Percentiles rank a stretch among this genome's conserved stretches.
Evolutionary conservation across 202 grass and related monocot genomes (phyloP).

Genomic region (Carex arenaria): DNA sequence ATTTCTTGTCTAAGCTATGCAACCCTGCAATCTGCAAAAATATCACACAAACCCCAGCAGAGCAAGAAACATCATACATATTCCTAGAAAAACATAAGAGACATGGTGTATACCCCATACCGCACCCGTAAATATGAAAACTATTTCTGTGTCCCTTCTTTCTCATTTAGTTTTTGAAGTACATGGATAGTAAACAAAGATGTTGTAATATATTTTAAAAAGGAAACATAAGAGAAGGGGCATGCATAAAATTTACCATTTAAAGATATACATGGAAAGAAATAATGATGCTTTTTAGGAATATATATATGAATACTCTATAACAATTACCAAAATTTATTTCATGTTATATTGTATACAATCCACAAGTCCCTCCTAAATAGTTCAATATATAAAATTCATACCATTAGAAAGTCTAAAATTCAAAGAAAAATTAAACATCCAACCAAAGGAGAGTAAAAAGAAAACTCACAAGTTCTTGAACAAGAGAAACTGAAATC

Average conservation of each 20-base stretch:
- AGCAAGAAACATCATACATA: background rate
- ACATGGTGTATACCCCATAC: background rate
- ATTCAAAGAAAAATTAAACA: background rate
- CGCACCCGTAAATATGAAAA: background rate
- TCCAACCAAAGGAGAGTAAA: background rate
- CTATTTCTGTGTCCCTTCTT: background rate
- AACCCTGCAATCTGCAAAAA: background rate
- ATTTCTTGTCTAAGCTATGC: background rate
- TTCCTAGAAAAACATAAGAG: background rate
- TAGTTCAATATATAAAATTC: background rate
- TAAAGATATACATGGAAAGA: background rate
- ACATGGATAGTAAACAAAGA: background rate
- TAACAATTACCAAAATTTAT: background rate
- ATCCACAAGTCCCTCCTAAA: background rate
- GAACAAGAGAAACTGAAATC: conserved; percentile 83
- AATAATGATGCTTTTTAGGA: background rate
- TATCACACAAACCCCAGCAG: background rate
- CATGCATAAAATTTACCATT: background rate
- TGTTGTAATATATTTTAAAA: background rate
- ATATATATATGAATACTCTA: background rate
- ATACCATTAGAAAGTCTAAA: background rate
- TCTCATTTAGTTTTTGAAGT: background rate
- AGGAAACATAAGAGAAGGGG: background rate
- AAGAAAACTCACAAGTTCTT: conserved; percentile 87
- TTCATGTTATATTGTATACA: background rate